Evolutionary conservation across 2,329 filamentous ascomycete species (phyloP), one percentile per base, ranked within the genome.

Genomic region (Zasmidium citrigriseum): DNA sequence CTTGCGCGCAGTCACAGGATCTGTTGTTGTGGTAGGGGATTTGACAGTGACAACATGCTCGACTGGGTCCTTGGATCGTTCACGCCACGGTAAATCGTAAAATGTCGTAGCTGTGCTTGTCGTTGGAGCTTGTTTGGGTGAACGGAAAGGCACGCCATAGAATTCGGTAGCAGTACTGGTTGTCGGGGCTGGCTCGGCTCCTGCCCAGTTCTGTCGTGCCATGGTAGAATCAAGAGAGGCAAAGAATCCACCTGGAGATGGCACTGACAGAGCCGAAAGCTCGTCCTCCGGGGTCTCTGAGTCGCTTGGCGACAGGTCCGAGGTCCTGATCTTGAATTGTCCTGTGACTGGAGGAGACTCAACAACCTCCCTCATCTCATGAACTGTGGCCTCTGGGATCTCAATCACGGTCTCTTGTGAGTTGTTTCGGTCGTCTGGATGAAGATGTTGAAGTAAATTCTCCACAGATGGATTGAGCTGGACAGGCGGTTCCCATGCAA

Each of bases 91-190:
- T 22, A 89, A 82, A 61, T 88, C 87, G 77, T 98, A 97, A 70
- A 97, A 98, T 58, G 89, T 87, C 72, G 96, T 91, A 4, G 93
- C 93, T 18, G 89, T 93, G 23, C 91, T 91, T 1, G 93, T 96
- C 0, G 92, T 92, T 1, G 92, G 91, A 16, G 61, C 18, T 1
- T 61, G 51, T n/a, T 45, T 49, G 16, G 46, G 47, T 20, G 76
- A 64, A 80, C 82, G 66, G 88, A 92, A 97, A 2, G 93, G 92
- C 24, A 89, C 83, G 62, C 89, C 87, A 77, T 98, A 98, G 70
- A 97, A 98, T 62, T 89, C 86, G 72, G 96, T 91, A 10, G 93
- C 93, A n/a, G 89, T 92, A 25, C 91, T 91, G 1, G 93, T 96
- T 0, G 91, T 93, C 1, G 92, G 92, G 0, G 86, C 86, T 2